These are phyloP conservation scores for Daucus carota DNA, from an alignment of 129 eudicot genomes.

Conservation along the genomic window DH1_v3.0 NC_030386.2:34636001-34636500, in stretches of 20 bases:
- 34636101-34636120: constrained; percentile 84
- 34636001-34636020: constrained; percentile 94
- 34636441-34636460: background rate
- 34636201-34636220: constrained; percentile 75
- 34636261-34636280: constrained; percentile 68
- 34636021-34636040: constrained; percentile 71
- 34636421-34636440: background rate
- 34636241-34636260: constrained; percentile 77
- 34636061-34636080: constrained; percentile 75
- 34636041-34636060: constrained; percentile 55
- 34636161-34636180: constrained; percentile 54
- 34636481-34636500: constrained; percentile 93
- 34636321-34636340: background rate
- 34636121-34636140: constrained; percentile 49
- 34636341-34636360: background rate
- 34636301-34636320: constrained; percentile 1
- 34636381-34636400: background rate
- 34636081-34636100: constrained; percentile 65
- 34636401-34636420: background rate
- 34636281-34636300: constrained; percentile 56
- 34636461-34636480: constrained; percentile 83
- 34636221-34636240: constrained; percentile 69
- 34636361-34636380: background rate
- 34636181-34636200: constrained; percentile 66
- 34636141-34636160: constrained; percentile 50